These are phyloP conservation scores for Carex myosuroides DNA, from an alignment of 176 grass and related monocot genomes.

Conservation along the genomic window DNA sequence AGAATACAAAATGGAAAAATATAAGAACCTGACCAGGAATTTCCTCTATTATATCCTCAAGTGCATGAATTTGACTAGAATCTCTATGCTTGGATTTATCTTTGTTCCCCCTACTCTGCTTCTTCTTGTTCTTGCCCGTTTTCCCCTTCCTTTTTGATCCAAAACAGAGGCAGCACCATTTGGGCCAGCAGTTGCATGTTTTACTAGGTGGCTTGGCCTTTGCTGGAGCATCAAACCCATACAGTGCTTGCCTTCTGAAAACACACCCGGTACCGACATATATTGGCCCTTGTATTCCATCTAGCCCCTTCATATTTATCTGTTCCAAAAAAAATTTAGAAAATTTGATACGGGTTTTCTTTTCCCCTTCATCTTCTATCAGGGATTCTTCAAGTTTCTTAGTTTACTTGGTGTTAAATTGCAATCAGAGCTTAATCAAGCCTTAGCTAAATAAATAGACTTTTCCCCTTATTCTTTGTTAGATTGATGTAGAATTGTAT, in stretches of 20 bases:
- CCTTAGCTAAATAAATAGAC: background rate
- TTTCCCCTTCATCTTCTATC: background rate
- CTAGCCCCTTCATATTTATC: constrained; percentile 55
- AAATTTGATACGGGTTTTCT: background rate
- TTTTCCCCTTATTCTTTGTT: background rate
- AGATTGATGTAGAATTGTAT: background rate
- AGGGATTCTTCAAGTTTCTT: background rate
- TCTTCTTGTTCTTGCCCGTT: constrained; percentile 12
- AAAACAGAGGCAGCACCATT: constrained; percentile 40
- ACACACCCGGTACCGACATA: constrained; percentile 47
- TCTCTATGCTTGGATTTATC: constrained; percentile 35
- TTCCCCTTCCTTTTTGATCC: constrained; percentile 32
- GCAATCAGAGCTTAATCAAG: background rate
- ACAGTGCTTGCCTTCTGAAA: constrained; percentile 43
- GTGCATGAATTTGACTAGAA: constrained; percentile 40
- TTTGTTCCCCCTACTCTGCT: constrained; percentile 19
- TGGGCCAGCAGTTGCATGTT: constrained; percentile 50
- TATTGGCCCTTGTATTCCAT: constrained; percentile 47
- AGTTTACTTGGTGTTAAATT: background rate
- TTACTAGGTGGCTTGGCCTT: constrained; percentile 35
- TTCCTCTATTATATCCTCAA: constrained; percentile 37
- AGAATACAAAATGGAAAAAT: background rate
- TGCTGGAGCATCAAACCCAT: constrained; percentile 42
- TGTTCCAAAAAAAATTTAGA: background rate
- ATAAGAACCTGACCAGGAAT: constrained; percentile 25